These are phyloP conservation scores for Ogataea saltuana DNA, from an alignment of 805 yeast genomes.

Conservation along the genomic window DNA sequence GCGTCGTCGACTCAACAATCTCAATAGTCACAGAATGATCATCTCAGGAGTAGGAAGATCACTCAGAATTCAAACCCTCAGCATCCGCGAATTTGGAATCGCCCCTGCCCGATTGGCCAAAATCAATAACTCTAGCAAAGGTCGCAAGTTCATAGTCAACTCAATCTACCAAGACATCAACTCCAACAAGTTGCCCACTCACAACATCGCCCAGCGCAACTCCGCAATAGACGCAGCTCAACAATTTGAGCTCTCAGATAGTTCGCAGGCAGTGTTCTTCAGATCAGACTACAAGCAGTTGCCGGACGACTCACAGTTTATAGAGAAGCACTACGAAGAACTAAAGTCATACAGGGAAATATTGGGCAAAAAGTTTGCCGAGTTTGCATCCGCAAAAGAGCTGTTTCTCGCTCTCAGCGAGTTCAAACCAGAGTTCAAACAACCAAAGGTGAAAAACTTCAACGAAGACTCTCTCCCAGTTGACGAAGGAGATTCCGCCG, in stretches of 20 bases:
- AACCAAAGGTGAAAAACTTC: conserved; percentile 18
- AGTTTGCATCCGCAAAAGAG: conserved; percentile 40
- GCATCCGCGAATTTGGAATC: conserved; percentile 5
- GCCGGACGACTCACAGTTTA: conserved; percentile 55
- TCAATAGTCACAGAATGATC: neutral
- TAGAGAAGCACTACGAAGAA: conserved; percentile 50
- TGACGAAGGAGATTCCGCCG: conserved; percentile 10
- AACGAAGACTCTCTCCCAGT: conserved; percentile 9
- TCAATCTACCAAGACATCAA: conserved; percentile 25
- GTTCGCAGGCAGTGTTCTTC: conserved; percentile 14
- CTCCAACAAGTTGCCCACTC: conserved; percentile 20
- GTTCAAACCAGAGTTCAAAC: conserved; percentile 27
- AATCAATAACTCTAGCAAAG: conserved; percentile 18
- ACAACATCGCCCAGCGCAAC: conserved; percentile 17
- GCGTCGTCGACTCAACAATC: neutral
- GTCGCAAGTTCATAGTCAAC: conserved; percentile 21
- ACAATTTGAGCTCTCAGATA: conserved; percentile 22
- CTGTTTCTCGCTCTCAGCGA: conserved; percentile 41
- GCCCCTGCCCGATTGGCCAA: conserved; percentile 17
- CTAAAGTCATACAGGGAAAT: conserved; percentile 36
- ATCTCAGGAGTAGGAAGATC: neutral
- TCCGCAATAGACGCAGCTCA: conserved; percentile 31
- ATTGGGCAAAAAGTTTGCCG: conserved; percentile 38
- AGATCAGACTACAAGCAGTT: conserved; percentile 43
- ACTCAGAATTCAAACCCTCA: too few relatives aligned